Conservation (phyloP, 306 rosid species). For the Quercus mongolica region DNA sequence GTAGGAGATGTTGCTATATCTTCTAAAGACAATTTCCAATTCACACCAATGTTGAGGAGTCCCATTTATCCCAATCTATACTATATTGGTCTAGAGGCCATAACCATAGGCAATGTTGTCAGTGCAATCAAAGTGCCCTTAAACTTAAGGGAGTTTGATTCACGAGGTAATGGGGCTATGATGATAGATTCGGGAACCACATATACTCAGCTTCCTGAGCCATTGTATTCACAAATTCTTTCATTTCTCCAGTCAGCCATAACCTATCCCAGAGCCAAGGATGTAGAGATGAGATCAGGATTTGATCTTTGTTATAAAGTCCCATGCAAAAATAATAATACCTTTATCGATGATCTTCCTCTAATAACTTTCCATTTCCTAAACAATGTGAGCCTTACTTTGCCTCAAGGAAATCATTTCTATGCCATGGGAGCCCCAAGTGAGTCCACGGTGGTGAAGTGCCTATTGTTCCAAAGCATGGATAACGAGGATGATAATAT, state of each 20-base stretch:
- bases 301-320: conserved; percentile 51
- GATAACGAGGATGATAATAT: conserved; percentile 36
- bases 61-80: conserved; percentile 44
- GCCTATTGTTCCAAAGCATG: conserved; percentile 47
- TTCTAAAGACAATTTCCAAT: conserved; percentile 32
- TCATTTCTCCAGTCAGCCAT: conserved; percentile 29
- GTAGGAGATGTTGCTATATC: conserved; percentile 40
- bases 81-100: conserved; percentile 45
- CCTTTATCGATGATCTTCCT: conserved; percentile 17
- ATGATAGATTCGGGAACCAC: conserved; percentile 60
- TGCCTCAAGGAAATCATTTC: conserved; percentile 41
- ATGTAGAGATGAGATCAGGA: conserved; percentile 32
- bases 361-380: conserved; percentile 42
- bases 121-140: conserved; percentile 21
- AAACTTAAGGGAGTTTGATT: conserved; percentile 43
- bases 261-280: conserved; percentile 41
- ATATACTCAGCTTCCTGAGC: conserved; percentile 51
- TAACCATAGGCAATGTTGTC: conserved; percentile 29
- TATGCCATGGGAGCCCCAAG: conserved; percentile 53
- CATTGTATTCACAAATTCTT: conserved; percentile 45
- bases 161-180: conserved; percentile 51
- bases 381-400: conserved; percentile 36
- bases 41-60: conserved; percentile 51
- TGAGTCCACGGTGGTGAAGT: conserved; percentile 43
- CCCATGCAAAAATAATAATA: conserved; percentile 18